Evolutionary conservation across 108 stramenopile species (phyloP), one percentile per base, ranked within the genome.

Genomic region (Aureococcus anophagefferens): DNA sequence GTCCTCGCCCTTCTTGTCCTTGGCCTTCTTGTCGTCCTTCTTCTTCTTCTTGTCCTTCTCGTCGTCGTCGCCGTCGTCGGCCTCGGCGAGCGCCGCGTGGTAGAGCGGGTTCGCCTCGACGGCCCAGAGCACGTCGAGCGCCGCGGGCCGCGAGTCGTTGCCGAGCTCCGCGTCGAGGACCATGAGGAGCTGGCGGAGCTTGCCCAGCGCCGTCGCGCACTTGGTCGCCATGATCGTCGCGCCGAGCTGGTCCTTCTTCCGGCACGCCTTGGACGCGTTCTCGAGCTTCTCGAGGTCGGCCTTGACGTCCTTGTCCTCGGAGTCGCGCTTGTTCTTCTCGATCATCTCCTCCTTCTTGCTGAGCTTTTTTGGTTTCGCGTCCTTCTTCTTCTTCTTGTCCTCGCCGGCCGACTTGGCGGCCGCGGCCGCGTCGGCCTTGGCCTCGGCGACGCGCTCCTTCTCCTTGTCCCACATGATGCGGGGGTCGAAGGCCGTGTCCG

Each of bases 171-270:
- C 72, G 69, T 92, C 87, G 35, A 94, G 90, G 90, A 95, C 93
- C 83, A 95, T 94, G 79, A 97, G 79, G 92, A 97, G 93, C 79
- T 93, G 93, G 67, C 91, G 88, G 68, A 96, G 93, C 77, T 91
- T 90, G 71, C 96, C 96, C 36, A 87, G 72, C 31, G 83, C 81
- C 72, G 96, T 95, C 68, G 91, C 91, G 71, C 92, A 91, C 68
- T 80, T 81, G 29, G 93, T 95, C 65, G 91, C 91, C 62, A 96
- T 84, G 71, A 93, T 92, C 85, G 89, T 87, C 65, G 93, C 81
- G 82, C 93, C 93, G 35, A 88, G 84, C 46, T 88, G 83, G 66
- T 83, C 84, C 75, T 91, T 91, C 73, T 90, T 93, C 83, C 87
- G 90, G 46, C 74, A 68, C 75, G 90, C 90, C 66, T 91, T 89